Percentiles rank a stretch among this genome's conserved stretches.
These are phyloP conservation scores for Candida coquimbonensis DNA, from an alignment of 805 yeast species.

Conservation along the genomic window DNA sequence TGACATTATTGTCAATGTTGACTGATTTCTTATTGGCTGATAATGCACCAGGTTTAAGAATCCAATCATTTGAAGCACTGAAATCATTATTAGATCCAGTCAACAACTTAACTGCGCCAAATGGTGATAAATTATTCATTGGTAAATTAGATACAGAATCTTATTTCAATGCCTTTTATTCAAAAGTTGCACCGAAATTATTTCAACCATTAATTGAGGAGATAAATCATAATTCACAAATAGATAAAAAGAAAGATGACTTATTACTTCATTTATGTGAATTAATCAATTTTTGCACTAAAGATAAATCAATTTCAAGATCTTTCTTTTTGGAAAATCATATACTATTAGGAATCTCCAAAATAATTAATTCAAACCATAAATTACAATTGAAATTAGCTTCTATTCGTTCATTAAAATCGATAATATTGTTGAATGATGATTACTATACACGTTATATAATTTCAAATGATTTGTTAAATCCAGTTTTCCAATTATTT, in stretches of 20 bases:
- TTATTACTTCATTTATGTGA: constrained; percentile 60
- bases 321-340: constrained; percentile 56
- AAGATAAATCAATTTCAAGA: constrained; percentile 46
- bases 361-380: constrained; percentile 33
- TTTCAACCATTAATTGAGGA: constrained; percentile 38
- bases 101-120: constrained; percentile 12
- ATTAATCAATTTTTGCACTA: constrained; percentile 57
- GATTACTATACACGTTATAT: constrained; percentile 51
- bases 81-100: constrained; percentile 57
- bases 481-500: constrained; percentile 42
- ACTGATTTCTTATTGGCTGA: constrained; percentile 57
- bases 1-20: constrained; percentile 49
- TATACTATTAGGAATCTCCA: constrained; percentile 48
- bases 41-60: constrained; percentile 60
- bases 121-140: constrained; percentile 18
- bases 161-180: constrained; percentile 57
- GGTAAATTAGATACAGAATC: constrained; percentile 29
- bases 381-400: constrained; percentile 53
- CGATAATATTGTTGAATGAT: constrained; percentile 56
- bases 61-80: constrained; percentile 81
- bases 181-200: constrained; percentile 49
- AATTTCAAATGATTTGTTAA: constrained; percentile 46
- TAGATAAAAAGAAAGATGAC: constrained; percentile 29
- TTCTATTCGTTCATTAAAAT: constrained; percentile 62
- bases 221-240: neutral